These are phyloP conservation scores for Exophiala phaeomuriformis DNA, from an alignment of 2,329 filamentous ascomycete species.

Conservation along the genomic window DNA sequence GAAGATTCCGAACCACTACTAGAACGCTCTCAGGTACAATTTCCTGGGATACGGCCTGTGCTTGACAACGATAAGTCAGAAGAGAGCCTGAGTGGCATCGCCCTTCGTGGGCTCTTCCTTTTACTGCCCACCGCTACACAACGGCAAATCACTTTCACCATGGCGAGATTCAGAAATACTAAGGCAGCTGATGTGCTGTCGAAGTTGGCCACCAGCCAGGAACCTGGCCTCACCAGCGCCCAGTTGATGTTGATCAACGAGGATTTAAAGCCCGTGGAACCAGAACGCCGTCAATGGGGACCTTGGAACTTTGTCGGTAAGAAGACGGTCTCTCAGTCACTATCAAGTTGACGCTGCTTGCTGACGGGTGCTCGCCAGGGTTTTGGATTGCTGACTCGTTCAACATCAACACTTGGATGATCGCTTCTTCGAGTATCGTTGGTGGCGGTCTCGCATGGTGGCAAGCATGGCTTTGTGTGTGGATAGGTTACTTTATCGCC, in stretches of 20 bases:
- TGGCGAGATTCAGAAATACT: slow-evolving; percentile 3
- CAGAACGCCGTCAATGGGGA: slow-evolving; percentile 35
- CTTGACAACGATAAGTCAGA: neutral
- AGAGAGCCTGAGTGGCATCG: neutral
- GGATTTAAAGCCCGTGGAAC: slow-evolving; percentile 38
- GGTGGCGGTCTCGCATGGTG: slow-evolving; percentile 45
- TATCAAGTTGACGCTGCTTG: slow-evolving; percentile 40
- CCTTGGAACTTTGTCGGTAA: slow-evolving; percentile 33
- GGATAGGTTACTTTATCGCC: slow-evolving; percentile 37
- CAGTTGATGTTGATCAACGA: slow-evolving; percentile 44
- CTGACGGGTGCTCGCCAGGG: slow-evolving; percentile 47
- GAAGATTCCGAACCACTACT: neutral
- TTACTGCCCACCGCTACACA: slow-evolving; percentile 2
- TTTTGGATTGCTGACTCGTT: slow-evolving; percentile 40
- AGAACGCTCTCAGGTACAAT: neutral
- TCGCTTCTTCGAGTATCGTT: slow-evolving; percentile 48
- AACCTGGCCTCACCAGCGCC: slow-evolving; percentile 50
- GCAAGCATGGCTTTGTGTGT: slow-evolving; percentile 37
- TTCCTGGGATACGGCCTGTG: neutral
- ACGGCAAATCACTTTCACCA: neutral
- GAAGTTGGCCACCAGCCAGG: slow-evolving; percentile 64
- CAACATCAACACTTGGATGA: slow-evolving; percentile 35
- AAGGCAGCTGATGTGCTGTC: slow-evolving; percentile 6
- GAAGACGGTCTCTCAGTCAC: slow-evolving; percentile 56
- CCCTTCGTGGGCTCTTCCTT: slow-evolving; percentile 1